Evolutionary conservation across 2,329 filamentous ascomycete species (phyloP).

Genomic region (Rosellinia necatrix): DNA sequence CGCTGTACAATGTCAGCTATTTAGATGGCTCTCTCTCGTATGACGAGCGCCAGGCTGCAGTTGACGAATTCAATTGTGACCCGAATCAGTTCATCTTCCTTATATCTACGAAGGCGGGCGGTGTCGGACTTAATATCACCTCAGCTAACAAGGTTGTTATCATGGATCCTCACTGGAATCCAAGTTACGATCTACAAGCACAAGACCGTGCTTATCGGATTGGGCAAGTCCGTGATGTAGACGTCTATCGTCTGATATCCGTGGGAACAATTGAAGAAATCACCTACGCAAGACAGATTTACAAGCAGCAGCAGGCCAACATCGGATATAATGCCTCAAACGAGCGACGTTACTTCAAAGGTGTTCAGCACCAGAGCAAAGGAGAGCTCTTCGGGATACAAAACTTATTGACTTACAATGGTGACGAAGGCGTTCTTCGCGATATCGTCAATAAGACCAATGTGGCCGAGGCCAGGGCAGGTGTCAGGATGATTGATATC

Average conservation of each 20-base stretch:
- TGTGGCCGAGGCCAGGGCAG: conserved; percentile 87
- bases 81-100: conserved; percentile 90
- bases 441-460: conserved; percentile 99
- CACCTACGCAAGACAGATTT: conserved; percentile 94
- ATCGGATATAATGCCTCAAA: conserved; percentile 93
- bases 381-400: conserved; percentile 91
- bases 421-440: conserved; percentile 78
- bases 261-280: conserved; percentile 96
- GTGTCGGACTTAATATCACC: conserved; percentile 93
- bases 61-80: conserved; percentile 91
- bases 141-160: conserved; percentile 98
- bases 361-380: conserved; percentile 86
- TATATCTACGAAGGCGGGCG: conserved; percentile 91
- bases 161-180: conserved; percentile 97
- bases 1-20: conserved; percentile 88
- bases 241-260: conserved; percentile 90
- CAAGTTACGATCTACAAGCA: conserved; percentile 89
- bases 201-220: conserved; percentile 97
- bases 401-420: conserved; percentile 85
- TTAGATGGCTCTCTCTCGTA: conserved; percentile 84
- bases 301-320: conserved; percentile 98
- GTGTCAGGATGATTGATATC: conserved; percentile 78
- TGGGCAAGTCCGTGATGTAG: conserved; percentile 88
- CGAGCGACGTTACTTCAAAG: conserved; percentile 93
- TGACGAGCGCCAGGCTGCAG: conserved; percentile 78